A percentile compares a stretch with the other conserved stretches of the same genome.
These are phyloP conservation scores for Drechslerella coelobrocha DNA, from an alignment of 2,329 filamentous ascomycete species.

Conservation along the genomic window DNA sequence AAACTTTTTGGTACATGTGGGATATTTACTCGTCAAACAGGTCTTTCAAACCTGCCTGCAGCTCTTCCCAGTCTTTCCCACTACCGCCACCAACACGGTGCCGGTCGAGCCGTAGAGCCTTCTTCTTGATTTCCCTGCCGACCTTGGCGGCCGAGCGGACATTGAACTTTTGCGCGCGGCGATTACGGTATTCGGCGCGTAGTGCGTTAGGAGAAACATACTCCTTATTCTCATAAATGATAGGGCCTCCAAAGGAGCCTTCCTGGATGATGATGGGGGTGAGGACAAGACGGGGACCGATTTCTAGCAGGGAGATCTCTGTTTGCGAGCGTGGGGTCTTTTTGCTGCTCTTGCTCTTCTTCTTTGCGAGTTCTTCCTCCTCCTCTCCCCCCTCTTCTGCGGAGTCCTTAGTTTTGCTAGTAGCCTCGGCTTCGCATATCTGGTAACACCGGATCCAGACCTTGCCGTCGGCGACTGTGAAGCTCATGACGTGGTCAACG, in stretches of 20 bases:
- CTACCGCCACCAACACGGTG: constrained; percentile 61
- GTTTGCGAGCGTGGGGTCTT: constrained; percentile 63
- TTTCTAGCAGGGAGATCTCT: constrained; percentile 84
- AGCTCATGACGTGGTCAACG: constrained; percentile 91
- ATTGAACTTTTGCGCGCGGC: constrained; percentile 79
- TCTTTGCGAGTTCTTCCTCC: constrained; percentile 58
- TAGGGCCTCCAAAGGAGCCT: constrained; percentile 90
- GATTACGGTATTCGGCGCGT: constrained; percentile 76
- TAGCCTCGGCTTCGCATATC: constrained; percentile 79
- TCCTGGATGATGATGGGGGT: constrained; percentile 96
- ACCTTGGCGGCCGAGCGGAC: constrained; percentile 75
- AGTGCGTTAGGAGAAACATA: constrained; percentile 97
- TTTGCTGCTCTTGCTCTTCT: constrained; percentile 55
- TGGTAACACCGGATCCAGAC: constrained; percentile 97
- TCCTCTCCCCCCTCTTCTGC: constrained; percentile 62
- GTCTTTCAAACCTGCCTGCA: constrained; percentile 41
- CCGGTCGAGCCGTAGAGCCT: constrained; percentile 75
- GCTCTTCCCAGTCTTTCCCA: constrained; percentile 58
- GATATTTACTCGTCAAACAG: constrained; percentile 41
- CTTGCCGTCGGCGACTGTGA: constrained; percentile 88
- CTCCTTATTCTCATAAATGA: constrained; percentile 98
- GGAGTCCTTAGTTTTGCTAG: constrained; percentile 55
- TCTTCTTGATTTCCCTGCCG: constrained; percentile 76
- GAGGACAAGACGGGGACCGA: constrained; percentile 89
- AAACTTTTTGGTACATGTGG: too few species aligned